Evolutionary conservation across 768 basidiomycete species (phyloP), one percentile per base, ranked within the genome.

Genomic region (Fibroporia radiculosa): DNA sequence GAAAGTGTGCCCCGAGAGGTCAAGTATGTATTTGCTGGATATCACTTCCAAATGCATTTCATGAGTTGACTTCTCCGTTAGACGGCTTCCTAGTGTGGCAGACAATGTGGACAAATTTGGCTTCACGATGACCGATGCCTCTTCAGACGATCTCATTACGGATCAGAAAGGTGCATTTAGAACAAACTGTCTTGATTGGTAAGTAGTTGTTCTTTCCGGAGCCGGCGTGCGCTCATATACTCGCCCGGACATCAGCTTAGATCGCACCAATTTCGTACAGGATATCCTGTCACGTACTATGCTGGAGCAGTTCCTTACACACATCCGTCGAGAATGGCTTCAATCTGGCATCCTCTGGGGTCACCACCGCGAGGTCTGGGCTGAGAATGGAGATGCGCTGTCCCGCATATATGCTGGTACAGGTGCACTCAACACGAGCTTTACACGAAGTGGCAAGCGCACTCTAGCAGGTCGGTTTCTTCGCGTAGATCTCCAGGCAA

Each of bases 141-240:
- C 63, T 14, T 66, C 79, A 11, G 72, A 80, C 52, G 80, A 87
- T 53, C 67, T 81, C 52, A 78, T 99, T 27, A 88, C 86, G n/a
- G 74, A 84, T 40, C 96, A 99, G 59, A 80, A 80, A 46, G 96
- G 96, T 3, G 77, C 91, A 14, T 97, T 98, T 61, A 74, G 96
- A 48, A 91, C 88, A 22, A 98, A 97, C 58, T 99, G 96, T 57
- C 67, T 96, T 40, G 95, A 97, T 60, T 96, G 92, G 93, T 92
- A 56, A 11, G n/a, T n/a, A n/a, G n/a, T n/a, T n/a, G n/a, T n/a
- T n/a, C n/a, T n/a, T n/a, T n/a, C n/a, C n/a, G n/a, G n/a, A n/a
- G n/a, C n/a, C n/a, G n/a, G n/a, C n/a, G n/a, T n/a, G n/a, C n/a
- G n/a, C n/a, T n/a, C n/a, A n/a, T n/a, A n/a, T n/a, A n/a, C n/a